Evolutionary conservation across 2,329 filamentous ascomycete genomes (phyloP).

Genomic region (Fusarium humuli): DNA sequence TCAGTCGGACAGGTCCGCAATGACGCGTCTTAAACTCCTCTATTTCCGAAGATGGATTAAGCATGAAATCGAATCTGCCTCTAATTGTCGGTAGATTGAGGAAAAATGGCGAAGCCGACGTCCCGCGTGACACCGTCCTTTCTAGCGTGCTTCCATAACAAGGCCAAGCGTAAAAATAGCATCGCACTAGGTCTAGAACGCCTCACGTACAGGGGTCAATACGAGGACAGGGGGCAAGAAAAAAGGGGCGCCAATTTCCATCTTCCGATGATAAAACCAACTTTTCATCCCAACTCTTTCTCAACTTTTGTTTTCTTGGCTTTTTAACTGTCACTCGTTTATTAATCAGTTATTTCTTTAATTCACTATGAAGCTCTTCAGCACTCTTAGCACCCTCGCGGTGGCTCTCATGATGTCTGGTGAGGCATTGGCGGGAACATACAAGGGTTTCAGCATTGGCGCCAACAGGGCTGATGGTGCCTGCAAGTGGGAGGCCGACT

Average conservation of each 20-base stretch:
- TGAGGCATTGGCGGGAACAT: constrained; percentile 38
- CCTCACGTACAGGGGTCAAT: constrained; percentile 5
- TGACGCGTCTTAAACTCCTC: neutral
- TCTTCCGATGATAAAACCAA: constrained; percentile 12
- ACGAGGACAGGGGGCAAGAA: constrained; percentile 13
- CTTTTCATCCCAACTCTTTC: neutral
- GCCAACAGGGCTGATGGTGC: constrained; percentile 40
- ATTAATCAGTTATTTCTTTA: constrained; percentile 9
- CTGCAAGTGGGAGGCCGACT: constrained; percentile 42
- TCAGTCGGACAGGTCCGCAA: neutral
- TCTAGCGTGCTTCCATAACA: constrained; percentile 2
- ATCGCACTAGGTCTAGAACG: constrained; percentile 25
- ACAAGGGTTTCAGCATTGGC: constrained; percentile 44
- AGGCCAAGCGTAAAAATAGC: constrained; percentile 14
- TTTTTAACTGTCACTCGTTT: constrained; percentile 10
- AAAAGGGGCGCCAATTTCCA: constrained; percentile 28
- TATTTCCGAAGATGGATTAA: neutral
- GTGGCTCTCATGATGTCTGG: constrained; percentile 35
- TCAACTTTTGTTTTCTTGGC: constrained; percentile 2
- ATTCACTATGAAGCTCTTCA: constrained; percentile 38
- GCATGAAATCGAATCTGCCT: constrained; percentile 8
- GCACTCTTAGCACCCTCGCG: constrained; percentile 29
- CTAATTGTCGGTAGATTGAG: neutral
- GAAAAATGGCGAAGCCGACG: neutral
- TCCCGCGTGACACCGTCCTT: neutral